Percentiles rank a stretch among this genome's conserved stretches.
phyloP scores from a whole-genome alignment of 2,329 filamentous ascomycete species.

The Pseudogymnoascus sp. region DNA sequence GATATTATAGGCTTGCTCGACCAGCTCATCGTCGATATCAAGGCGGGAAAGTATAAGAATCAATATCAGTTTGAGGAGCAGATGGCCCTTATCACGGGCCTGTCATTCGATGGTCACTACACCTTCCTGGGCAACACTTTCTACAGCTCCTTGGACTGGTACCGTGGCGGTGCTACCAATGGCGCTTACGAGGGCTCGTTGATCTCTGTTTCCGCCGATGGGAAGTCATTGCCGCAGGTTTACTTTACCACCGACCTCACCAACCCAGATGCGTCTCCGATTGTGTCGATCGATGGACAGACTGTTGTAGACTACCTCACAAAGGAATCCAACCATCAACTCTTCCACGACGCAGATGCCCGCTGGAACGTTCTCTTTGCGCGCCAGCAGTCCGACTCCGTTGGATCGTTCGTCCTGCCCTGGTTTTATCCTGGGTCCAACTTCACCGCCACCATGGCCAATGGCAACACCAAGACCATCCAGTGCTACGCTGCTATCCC shows the following conservation, averaged over 20 bases:
- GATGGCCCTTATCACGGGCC: conserved; percentile 11
- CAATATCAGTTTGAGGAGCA: conserved; percentile 20
- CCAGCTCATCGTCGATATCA: conserved; percentile 13
- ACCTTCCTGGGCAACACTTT: conserved; percentile 11
- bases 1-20: conserved; percentile 18
- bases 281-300: not conserved
- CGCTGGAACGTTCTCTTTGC: conserved; percentile 27
- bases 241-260: conserved; percentile 1
- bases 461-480: conserved; percentile 17
- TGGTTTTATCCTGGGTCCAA: conserved; percentile 27
- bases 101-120: conserved; percentile 12
- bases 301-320: conserved; percentile 24
- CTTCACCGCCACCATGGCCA: conserved; percentile 24
- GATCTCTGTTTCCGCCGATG: conserved; percentile 13
- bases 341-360: conserved; percentile 26
- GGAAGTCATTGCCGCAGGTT: conserved; percentile 11
- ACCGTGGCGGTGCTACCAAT: not conserved
- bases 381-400: not conserved
- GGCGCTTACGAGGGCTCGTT: conserved; percentile 4
- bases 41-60: conserved; percentile 14
- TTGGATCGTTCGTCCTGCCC: not conserved
- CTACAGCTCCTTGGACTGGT: not conserved
- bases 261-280: not conserved
- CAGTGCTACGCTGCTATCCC: conserved; percentile 20
- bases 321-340: conserved; percentile 11